Percentiles rank a stretch among this genome's conserved stretches.
These are phyloP conservation scores for Solanum pinnatisectum DNA, from an alignment of 257 asterid species.

Conservation along the genomic window DNA sequence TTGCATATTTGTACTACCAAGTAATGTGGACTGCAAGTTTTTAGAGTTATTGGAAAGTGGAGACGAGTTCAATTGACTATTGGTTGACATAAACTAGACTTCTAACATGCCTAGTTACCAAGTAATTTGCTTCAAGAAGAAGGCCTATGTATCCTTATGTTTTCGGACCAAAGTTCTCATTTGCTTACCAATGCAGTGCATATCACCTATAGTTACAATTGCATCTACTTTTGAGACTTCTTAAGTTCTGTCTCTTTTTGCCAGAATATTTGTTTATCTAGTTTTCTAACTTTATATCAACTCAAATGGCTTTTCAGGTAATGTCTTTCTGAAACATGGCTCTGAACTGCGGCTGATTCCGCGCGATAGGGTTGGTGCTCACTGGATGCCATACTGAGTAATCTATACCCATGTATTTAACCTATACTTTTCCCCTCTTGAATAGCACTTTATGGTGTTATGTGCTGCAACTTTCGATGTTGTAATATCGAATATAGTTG, in stretches of 20 bases:
- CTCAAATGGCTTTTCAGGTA: conserved; percentile 43
- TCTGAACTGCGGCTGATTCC: conserved; percentile 87
- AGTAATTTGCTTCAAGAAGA: not conserved
- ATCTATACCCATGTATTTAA: not conserved
- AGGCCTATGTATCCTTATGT: not conserved
- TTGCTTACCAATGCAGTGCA: not conserved
- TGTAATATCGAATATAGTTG: not conserved
- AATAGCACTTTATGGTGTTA: not conserved
- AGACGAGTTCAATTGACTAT: not conserved
- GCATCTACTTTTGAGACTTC: not conserved
- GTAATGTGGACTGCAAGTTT: not conserved
- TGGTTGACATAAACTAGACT: not conserved
- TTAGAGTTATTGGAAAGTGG: not conserved
- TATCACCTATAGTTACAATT: not conserved
- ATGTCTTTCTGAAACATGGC: conserved; percentile 87
- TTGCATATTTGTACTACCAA: not conserved
- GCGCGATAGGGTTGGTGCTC: conserved; percentile 81
- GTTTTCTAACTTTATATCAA: not conserved
- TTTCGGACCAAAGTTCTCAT: not conserved
- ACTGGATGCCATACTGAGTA: not conserved
- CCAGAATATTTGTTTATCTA: not conserved
- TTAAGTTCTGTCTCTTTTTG: not conserved
- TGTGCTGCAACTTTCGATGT: not conserved
- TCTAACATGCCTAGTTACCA: not conserved
- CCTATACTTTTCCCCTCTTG: not conserved